Conservation (phyloP, 805 yeast species). For the Sugiyamaella americana region DNA sequence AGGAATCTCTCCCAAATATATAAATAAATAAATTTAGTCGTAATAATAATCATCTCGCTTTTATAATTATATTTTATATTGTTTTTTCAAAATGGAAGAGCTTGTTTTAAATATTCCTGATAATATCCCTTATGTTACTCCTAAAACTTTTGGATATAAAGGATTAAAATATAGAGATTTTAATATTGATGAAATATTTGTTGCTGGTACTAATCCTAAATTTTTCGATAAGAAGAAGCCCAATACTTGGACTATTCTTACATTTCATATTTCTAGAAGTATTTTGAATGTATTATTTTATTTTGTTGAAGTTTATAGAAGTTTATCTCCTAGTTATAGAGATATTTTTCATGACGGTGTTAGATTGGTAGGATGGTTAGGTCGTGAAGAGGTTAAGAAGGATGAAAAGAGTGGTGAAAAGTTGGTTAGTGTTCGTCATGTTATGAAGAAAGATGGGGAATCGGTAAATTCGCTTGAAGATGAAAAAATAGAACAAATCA, state of each 20-base stretch:
- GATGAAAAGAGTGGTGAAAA: neutral
- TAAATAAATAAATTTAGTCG: no score
- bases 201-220: slow-evolving; percentile 18
- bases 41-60: no score
- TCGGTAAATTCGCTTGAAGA: neutral
- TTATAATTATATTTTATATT: no score
- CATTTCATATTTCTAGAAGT: slow-evolving; percentile 18
- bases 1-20: no score
- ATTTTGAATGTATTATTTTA: slow-evolving; percentile 11
- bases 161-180: slow-evolving; percentile 14
- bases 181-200: slow-evolving; percentile 15
- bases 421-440: neutral
- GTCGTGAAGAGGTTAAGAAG: slow-evolving; percentile 2
- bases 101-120: no score
- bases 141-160: slow-evolving; percentile 8
- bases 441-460: neutral
- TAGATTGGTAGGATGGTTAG: slow-evolving; percentile 5
- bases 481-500: neutral
- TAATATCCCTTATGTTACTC: no score
- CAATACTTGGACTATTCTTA: slow-evolving; percentile 17
- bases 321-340: neutral
- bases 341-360: neutral
- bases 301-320: slow-evolving; percentile 5
- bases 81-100: no score
- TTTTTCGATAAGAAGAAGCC: slow-evolving; percentile 4